These are phyloP conservation scores for Daldinia concentrica DNA, from an alignment of 495 filamentous ascomycete species.

Conservation along the genomic window DNA sequence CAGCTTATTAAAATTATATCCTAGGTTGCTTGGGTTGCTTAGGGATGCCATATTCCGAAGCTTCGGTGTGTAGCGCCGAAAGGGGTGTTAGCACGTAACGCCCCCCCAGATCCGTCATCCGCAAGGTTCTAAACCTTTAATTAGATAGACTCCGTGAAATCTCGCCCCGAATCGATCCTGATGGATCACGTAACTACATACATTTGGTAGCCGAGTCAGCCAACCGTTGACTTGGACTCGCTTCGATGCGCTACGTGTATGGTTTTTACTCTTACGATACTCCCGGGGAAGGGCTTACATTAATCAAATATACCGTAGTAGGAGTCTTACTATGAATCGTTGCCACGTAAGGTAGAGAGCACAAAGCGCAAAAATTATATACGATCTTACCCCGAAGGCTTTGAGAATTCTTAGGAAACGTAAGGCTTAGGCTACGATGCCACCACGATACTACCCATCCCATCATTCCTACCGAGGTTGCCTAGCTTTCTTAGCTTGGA, in stretches of 20 bases:
- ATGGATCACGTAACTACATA: conserved; percentile 32
- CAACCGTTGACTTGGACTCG: conserved; percentile 5
- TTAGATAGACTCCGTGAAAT: conserved; percentile 36
- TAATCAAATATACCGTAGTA: conserved; percentile 19
- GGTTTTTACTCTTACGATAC: conserved; percentile 33
- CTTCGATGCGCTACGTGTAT: conserved; percentile 33
- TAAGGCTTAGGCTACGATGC: conserved; percentile 35
- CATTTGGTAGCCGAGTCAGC: conserved; percentile 16
- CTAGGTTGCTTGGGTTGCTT: background rate
- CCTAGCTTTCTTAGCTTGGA: conserved; percentile 2
- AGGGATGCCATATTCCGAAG: conserved; percentile 33
- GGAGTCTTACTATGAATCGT: conserved; percentile 41
- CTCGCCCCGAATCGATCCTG: conserved; percentile 39
- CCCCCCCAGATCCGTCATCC: conserved; percentile 30
- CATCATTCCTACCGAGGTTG: conserved; percentile 29
- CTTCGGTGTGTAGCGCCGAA: conserved; percentile 30
- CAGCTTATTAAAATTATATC: conserved; percentile 12
- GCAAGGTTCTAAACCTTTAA: conserved; percentile 19
- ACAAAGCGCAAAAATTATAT: conserved; percentile 25
- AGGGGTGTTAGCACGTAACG: conserved; percentile 35
- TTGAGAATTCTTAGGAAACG: conserved; percentile 32
- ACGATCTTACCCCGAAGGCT: conserved; percentile 26
- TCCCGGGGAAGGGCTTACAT: conserved; percentile 37
- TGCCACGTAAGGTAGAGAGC: conserved; percentile 32
- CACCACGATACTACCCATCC: conserved; percentile 8